Evolutionary conservation across 371 early-diverging fungal genomes (phyloP), one percentile per base, ranked within the genome.

Genomic region (Quaeritorhiza haematococci): DNA sequence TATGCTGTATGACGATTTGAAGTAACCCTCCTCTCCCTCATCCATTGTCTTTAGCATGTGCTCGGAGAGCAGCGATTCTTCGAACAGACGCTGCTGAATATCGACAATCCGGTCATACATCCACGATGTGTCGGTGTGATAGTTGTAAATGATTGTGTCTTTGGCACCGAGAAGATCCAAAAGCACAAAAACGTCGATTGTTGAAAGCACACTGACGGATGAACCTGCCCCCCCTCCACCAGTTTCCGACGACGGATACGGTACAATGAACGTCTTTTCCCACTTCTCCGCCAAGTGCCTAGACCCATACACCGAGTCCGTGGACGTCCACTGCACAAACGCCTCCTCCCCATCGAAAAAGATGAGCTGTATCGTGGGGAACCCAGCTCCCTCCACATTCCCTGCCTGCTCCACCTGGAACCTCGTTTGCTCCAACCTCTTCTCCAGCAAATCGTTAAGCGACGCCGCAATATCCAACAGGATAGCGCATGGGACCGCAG

Each of bases 311-410:
- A 93, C 74, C 0, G 95, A 94, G 73, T 97, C 96, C 0, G 72
- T 77, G 2, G 28, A 61, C 0, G 79, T 72, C 95, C 96, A 96
- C 0, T 78, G 59, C 15, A 62, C 63, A 64, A 92, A 93, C 1
- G 96, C 94, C 66, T 97, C 98, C 61, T 97, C 98, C 24, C 98
- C 98, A 68, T 97, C 98, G 63, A 97, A 96, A 61, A 97, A 97
- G 19, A 96, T 79, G 33, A 97, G 51, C 64, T 97, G 93, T 30
- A 95, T 27, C 0, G 90, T 88, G 17, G 82, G 26, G 60, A 32
- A 17, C 62, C 64, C 33, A 56, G 44, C 43, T 59, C n/a, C 38
- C 38, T 38, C 13, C n/a, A 43, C 32, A 27, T 50, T 51, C 19
- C 8, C 26, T 29, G 23, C 21, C n/a, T 29, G 43, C 34, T 62